Base-by-base conservation (phyloP, 1,284 basidiomycete species). In the Flammula alnicola region DNA sequence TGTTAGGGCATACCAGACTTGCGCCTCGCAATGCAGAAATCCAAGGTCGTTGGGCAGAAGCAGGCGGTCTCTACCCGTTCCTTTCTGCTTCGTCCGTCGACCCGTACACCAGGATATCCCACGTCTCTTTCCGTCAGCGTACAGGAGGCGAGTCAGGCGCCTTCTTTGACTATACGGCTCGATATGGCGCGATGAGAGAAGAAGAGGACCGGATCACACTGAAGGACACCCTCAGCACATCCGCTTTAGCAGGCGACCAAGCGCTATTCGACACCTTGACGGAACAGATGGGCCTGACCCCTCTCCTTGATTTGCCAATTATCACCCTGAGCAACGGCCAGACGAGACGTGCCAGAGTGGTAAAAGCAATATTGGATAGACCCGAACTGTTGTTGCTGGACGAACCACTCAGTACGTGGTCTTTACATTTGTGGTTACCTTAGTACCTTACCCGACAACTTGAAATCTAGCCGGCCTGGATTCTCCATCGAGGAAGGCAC, bases 261-360 rank as follows among this genome's bases (percentile, higher is more conserved):
- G 19, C n/a, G n/a, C 54, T 75, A 4, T 81, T 88, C 54, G 75
- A 83, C 10, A 69, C 71, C 1, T 63, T 89, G 17, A 73, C 79
- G 0, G 65, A 71, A 4, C 68, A 69, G 37, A 75, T 94, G 63
- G 80, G 77, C 2, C 71, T 95, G 39, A 62, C 67, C 2, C 60
- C 74, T 12, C 68, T 94, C 29, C 71, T 96, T n/a, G 87, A 95
- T 61, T 61, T 95, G 4, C 95, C 94, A 0, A 68, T 89, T 12
- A 77, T 96, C 5, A 89, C 90, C 0, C 68, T 98, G 42, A 93
- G 89, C 55, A 96, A 96, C 59, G 96, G 96, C 0, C 96, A 99
- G 73, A 97, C 88, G 16, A 72, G 96, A 29, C 73, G 93, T 19
- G 94, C 94, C 3, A 76, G 95, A 41, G 91, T 99, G 37, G 76